Evolutionary conservation across 2,329 filamentous ascomycete genomes (phyloP).

Genomic region (Trichoderma koningiopsis): DNA sequence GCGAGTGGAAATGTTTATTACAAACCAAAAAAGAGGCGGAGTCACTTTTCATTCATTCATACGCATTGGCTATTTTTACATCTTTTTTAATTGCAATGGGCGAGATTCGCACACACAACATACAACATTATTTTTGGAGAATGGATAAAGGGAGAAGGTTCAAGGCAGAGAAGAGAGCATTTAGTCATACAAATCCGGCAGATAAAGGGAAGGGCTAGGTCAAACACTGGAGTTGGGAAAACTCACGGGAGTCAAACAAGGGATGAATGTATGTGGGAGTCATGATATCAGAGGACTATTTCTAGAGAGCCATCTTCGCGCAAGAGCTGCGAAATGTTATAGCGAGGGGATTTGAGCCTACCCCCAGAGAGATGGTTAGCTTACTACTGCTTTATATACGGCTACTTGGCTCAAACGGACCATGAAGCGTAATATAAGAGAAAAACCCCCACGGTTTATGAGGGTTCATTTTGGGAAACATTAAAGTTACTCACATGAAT

Average conservation of each 20-base stretch:
- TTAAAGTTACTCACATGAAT: conserved; percentile 36
- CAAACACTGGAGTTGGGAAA: conserved; percentile 20
- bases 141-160: background rate
- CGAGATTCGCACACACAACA: background rate
- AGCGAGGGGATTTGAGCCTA: conserved; percentile 40
- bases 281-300: conserved; percentile 29
- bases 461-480: conserved; percentile 2
- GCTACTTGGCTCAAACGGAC: background rate
- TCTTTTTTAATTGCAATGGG: background rate
- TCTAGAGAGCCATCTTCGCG: conserved; percentile 39
- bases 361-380: background rate
- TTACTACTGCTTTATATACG: background rate
- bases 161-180: background rate
- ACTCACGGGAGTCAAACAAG: background rate
- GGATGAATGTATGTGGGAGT: background rate
- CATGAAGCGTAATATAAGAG: background rate
- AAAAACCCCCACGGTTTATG: background rate
- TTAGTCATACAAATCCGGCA: background rate
- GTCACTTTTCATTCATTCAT: background rate
- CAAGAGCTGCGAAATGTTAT: conserved; percentile 36
- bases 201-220: background rate
- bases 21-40: background rate
- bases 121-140: background rate
- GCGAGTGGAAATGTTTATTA: background rate
- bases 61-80: conserved; percentile 1